A percentile compares a stretch with the other conserved stretches of the same genome.
phyloP scores from a whole-genome alignment of 768 basidiomycete species.

The Arthromyces matolae region DNA sequence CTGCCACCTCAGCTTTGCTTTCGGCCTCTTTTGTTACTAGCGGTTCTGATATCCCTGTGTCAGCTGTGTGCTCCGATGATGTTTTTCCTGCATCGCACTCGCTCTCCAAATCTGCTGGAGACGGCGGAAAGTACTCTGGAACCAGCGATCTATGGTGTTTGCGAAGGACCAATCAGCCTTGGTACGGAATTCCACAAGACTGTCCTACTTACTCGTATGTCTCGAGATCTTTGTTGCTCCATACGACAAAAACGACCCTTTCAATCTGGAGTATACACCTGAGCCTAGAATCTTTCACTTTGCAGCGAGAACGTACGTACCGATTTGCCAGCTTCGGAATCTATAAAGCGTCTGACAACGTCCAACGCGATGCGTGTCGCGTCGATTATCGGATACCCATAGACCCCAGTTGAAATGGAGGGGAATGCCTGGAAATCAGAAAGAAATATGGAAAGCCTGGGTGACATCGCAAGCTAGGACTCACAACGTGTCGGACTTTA shows the following conservation, averaged over 20 bases:
- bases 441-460: neutral
- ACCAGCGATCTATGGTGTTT: constrained; percentile 37
- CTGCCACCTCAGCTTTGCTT: too few relatives aligned
- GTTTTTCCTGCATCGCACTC: neutral
- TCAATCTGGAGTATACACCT: constrained; percentile 44
- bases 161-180: neutral
- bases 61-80: neutral
- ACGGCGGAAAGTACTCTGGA: constrained; percentile 60
- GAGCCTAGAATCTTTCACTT: neutral
- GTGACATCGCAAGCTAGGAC: constrained; percentile 17
- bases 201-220: constrained; percentile 57
- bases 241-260: constrained; percentile 72
- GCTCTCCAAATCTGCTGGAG: neutral
- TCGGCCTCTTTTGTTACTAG: neutral
- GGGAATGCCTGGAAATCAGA: constrained; percentile 55
- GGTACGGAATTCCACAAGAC: neutral
- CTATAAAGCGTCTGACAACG: constrained; percentile 52
- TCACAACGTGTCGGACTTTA: constrained; percentile 60
- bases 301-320: constrained; percentile 24
- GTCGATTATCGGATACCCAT: constrained; percentile 70
- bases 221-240: constrained; percentile 56
- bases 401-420: constrained; percentile 75
- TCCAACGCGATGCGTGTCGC: constrained; percentile 71
- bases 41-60: neutral
- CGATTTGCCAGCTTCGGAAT: constrained; percentile 46